Evolutionary conservation across 352 stramenopile species (phyloP), one percentile per base, ranked within the genome.

Genomic region (Phytophthora chlamydospora): DNA sequence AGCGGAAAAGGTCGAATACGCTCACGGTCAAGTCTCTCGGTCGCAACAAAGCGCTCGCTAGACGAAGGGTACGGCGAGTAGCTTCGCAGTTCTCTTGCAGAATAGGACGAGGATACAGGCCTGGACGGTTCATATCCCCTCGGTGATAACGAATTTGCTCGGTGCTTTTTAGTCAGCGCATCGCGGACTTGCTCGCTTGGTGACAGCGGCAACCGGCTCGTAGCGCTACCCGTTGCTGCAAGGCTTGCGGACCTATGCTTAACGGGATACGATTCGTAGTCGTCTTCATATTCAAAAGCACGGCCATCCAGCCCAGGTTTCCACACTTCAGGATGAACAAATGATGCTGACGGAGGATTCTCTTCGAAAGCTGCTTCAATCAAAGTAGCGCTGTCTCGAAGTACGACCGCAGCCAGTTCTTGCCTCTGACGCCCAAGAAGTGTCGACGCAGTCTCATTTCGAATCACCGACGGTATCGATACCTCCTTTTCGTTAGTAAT

Each of bases 121-220:
- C 21, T 24, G 16, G 17, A 21, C 29, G 56, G 39, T 33, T 33
- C 44, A 34, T 49, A 59, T 17, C 41, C n/a, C 31, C 32, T 48
- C 5, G 43, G 66, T 32, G 56, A 67, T 14, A 60, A n/a, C 2
- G 60, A 74, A 4, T 59, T 63, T 49, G 64, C 48, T 4, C 68
- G 66, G 36, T 89, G 66, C 11, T 64, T 75, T 40, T 46, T 61
- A 21, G 76, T 71, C 9, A 91, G 38, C 1, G 75, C 78, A 39
- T 85, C 78, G 31, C 82, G 73, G 29, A 91, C 51, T 49, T 75
- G 71, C n/a, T 81, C 79, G 35, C 73, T 91, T 0, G 79, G 66
- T 47, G 82, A 91, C 39, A 91, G 55, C 9, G 64, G 34, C 11
- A 69, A 19, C 0, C 46, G 69, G 33, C 58, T 73, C 41, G 56